Conservation (phyloP, 139 green algal species). For the Ettlia oleoabundans region DNA sequence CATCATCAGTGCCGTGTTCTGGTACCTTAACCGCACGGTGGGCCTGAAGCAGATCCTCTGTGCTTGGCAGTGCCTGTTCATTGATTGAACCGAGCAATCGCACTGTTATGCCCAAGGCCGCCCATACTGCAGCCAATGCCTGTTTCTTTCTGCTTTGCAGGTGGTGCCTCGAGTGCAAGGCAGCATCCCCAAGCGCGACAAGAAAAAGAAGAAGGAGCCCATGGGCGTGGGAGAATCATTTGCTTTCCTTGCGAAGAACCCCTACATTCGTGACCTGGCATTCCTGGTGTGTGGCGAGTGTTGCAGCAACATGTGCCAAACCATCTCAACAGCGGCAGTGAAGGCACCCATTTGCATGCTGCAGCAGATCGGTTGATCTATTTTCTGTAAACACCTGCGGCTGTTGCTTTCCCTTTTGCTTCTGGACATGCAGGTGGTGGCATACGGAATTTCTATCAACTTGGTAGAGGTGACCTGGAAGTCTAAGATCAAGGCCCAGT, state of each 20-base stretch:
- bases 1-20: slow-evolving; percentile 86
- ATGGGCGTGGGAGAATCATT: slow-evolving; percentile 95
- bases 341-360: too few relatives aligned
- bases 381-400: too few relatives aligned
- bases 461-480: slow-evolving; percentile 99
- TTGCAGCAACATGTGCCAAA: too few relatives aligned
- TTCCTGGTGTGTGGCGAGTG: slow-evolving; percentile 78
- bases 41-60: slow-evolving; percentile 66
- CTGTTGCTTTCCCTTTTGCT: too few relatives aligned
- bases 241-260: slow-evolving; percentile 90
- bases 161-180: slow-evolving; percentile 26
- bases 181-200: slow-evolving; percentile 59
- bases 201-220: slow-evolving; percentile 92
- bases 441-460: slow-evolving; percentile 99
- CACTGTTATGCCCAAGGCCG: too few relatives aligned
- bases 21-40: slow-evolving; percentile 83
- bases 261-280: slow-evolving; percentile 97
- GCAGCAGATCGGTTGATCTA: too few relatives aligned
- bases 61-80: neutral
- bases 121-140: too few relatives aligned
- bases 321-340: too few relatives aligned
- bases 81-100: too few relatives aligned
- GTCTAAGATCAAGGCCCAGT: slow-evolving; percentile 99
- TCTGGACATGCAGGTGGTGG: slow-evolving; percentile 86
- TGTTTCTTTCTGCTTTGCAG: too few relatives aligned